phyloP scores from a whole-genome alignment of 106 monocot genomes.

The Allium sativum region DNA sequence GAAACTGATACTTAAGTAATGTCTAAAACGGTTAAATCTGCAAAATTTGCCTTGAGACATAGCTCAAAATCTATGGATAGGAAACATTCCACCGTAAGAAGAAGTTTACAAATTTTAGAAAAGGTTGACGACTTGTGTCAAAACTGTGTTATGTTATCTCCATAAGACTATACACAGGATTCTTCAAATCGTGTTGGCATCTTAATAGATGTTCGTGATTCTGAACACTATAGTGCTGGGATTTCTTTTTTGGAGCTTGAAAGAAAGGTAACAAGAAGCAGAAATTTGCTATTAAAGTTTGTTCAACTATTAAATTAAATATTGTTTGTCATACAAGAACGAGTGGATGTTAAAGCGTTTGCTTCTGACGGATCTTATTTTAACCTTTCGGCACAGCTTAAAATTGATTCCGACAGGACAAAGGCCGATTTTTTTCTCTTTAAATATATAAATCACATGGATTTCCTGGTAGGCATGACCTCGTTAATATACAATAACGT shows the following conservation, averaged over 20 bases:
- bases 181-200: conserved; percentile 54
- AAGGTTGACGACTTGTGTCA: conserved; percentile 45
- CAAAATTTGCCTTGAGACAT: conserved; percentile 56
- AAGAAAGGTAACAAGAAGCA: conserved; percentile 46
- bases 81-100: conserved; percentile 31
- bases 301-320: background rate
- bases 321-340: conserved; percentile 44
- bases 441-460: too few relatives aligned
- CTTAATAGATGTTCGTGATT: conserved; percentile 50
- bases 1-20: conserved; percentile 44
- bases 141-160: conserved; percentile 71
- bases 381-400: conserved; percentile 64
- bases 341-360: conserved; percentile 66
- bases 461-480: too few relatives aligned
- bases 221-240: conserved; percentile 57
- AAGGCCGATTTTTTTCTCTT: conserved; percentile 34
- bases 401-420: conserved; percentile 88
- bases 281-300: conserved; percentile 1
- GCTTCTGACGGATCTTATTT: conserved; percentile 74
- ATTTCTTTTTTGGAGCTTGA: conserved; percentile 86
- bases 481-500: too few relatives aligned
- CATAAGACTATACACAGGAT: conserved; percentile 52
- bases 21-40: conserved; percentile 60
- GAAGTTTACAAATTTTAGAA: conserved; percentile 50
- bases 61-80: conserved; percentile 50